Percentiles rank a stretch among this genome's conserved stretches.
Evolutionary conservation across 1,284 basidiomycete species (phyloP).

Genomic region (Sporisorium graminicola): DNA sequence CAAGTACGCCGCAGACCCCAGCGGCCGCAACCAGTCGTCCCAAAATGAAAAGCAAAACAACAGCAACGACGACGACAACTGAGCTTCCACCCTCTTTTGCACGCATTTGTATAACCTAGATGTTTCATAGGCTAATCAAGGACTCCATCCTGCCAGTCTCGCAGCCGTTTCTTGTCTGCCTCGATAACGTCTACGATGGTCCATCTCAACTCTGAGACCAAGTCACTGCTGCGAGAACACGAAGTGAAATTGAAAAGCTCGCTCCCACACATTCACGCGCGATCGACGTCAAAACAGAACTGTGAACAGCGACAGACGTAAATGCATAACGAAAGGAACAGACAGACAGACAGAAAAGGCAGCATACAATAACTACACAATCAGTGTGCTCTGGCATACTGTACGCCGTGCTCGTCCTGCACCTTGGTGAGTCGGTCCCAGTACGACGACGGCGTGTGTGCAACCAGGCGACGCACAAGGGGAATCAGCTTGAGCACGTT

Average conservation of each 20-base stretch:
- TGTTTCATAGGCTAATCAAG: no score
- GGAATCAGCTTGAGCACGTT: conserved; percentile 30
- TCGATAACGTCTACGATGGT: no score
- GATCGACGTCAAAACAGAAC: neutral
- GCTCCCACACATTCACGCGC: no score
- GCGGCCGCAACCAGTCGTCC: neutral
- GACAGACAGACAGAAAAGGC: neutral
- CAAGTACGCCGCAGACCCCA: conserved; percentile 41
- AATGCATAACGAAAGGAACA: neutral
- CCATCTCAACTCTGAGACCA: no score
- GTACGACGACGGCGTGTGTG: conserved; percentile 43
- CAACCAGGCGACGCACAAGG: conserved; percentile 25
- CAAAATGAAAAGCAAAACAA: conserved; percentile 8
- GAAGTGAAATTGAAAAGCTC: no score
- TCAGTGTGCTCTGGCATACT: conserved; percentile 30
- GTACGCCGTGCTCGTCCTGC: conserved; percentile 24
- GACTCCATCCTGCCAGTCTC: no score
- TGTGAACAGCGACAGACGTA: neutral
- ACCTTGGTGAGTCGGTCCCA: conserved; percentile 46
- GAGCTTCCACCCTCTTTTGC: neutral
- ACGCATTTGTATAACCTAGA: neutral
- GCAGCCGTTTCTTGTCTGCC: neutral
- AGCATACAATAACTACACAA: neutral
- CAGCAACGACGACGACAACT: conserved; percentile 1
- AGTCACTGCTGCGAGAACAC: no score